Evolutionary conservation across 2,329 filamentous ascomycete genomes (phyloP), one percentile per base, ranked within the genome.

Genomic region (Pestalotiopsis sp.): DNA sequence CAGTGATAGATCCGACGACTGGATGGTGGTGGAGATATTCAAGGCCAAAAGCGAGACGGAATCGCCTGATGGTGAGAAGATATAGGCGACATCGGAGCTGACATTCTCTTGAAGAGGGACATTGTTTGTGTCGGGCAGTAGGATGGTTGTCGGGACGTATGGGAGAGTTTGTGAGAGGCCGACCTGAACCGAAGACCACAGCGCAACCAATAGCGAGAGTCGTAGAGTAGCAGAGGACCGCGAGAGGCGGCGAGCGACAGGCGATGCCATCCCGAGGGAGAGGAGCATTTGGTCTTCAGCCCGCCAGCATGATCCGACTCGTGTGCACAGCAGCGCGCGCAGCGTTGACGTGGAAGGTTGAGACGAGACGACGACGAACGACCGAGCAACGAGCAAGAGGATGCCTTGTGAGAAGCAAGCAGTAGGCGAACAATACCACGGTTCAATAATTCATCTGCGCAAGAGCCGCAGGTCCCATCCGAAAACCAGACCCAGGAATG

Each of bases 71-170:
- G 91, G 87, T 41, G 86, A 83, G 74, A 97, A 90, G 72, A 95
- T 85, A 79, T 96, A 97, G 69, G 90, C 90, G 39, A 88, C 77
- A 20, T 88, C 84, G 70, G 80, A 78, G 66, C 73, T 72, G 36
- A 66, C 69, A 68, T 75, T 75, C 72, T 78, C 67, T 72, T 78
- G 71, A 74, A 75, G 75, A 76, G 78, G 38, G 41, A 82, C 81
- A 25, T 82, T 79, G 70, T 86, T 84, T 66, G 83, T 78, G 68
- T 80, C 76, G 6, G 86, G 84, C 61, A 90, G 85, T 69, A 95
- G 86, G 66, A 97, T 86, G 38, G 88, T 89, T 0, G 94, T 94
- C 2, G 94, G 92, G 67, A 91, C 90, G 82, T 97, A 97, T 31
- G 94, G 94, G 66, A 94, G 85, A 63, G 78, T 79, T 74, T 85